Conservation (phyloP, 2,329 filamentous ascomycete species). For the Beauveria bassiana region DNA sequence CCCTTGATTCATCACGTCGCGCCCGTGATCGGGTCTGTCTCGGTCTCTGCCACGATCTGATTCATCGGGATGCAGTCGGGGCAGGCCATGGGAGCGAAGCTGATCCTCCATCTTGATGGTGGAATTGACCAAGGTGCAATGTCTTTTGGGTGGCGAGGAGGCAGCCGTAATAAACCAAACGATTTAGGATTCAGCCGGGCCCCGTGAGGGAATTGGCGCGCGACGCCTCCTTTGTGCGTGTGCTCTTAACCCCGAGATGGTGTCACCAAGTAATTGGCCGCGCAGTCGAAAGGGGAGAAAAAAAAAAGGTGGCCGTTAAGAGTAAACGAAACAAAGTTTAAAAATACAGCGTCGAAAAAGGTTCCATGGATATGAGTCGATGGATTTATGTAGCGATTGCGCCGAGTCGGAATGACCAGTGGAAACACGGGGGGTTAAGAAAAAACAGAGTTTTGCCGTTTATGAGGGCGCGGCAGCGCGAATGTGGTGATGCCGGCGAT, state of each 20-base stretch:
- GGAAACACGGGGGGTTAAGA: background rate
- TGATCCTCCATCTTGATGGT: background rate
- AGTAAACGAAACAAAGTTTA: background rate
- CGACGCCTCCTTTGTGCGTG: background rate
- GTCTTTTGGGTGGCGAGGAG: background rate
- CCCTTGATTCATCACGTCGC: slow-evolving; percentile 39
- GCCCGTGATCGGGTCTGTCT: slow-evolving; percentile 27
- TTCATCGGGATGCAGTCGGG: background rate
- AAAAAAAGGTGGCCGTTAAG: background rate
- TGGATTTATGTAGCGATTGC: background rate
- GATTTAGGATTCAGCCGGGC: background rate
- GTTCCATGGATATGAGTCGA: background rate
- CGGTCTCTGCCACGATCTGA: slow-evolving; percentile 6
- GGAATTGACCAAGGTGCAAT: background rate
- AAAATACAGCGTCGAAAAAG: background rate
- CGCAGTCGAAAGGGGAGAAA: background rate
- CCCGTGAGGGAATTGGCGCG: background rate
- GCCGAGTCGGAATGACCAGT: background rate
- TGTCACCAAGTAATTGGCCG: background rate
- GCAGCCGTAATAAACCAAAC: background rate
- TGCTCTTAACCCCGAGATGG: slow-evolving; percentile 5
- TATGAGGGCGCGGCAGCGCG: background rate
- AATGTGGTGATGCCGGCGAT: background rate
- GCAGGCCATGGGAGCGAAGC: background rate
- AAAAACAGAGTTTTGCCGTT: background rate